Percentiles rank a stretch among this genome's conserved stretches.
Evolutionary conservation across 148 eudicot genomes (phyloP).

Genomic region (Vaccinium myrtillus): DNA sequence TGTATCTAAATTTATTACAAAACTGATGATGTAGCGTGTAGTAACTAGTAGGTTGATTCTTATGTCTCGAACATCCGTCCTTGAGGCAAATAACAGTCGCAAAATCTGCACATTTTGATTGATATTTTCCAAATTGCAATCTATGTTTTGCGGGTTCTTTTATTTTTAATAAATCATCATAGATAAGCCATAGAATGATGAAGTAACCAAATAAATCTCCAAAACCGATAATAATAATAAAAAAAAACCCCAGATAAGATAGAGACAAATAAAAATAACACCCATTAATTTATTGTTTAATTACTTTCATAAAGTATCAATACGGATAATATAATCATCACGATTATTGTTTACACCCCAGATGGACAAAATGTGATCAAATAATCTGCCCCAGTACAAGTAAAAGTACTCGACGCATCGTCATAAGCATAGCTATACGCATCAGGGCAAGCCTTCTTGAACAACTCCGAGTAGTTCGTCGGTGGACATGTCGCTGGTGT

Average conservation of each 20-base stretch:
- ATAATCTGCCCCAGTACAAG: slow-evolving; percentile 70
- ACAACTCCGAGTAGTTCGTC: slow-evolving; percentile 53
- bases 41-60: too few species aligned
- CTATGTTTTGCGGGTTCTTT: background rate
- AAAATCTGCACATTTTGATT: too few species aligned
- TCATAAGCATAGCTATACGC: slow-evolving; percentile 89
- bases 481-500: slow-evolving; percentile 62
- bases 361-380: slow-evolving; percentile 72
- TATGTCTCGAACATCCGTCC: too few species aligned
- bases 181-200: background rate
- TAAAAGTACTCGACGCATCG: slow-evolving; percentile 72
- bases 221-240: background rate
- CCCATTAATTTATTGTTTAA: background rate
- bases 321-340: background rate
- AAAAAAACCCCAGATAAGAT: background rate
- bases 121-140: too few species aligned
- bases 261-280: background rate
- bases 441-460: slow-evolving; percentile 72
- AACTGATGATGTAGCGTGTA: too few species aligned
- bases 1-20: too few species aligned
- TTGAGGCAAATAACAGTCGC: too few species aligned
- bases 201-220: background rate
- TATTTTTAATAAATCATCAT: background rate
- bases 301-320: background rate
- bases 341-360: too few species aligned